Evolutionary conservation across 164 flowering plant species (phyloP), one percentile per base, ranked within the genome.

Genomic region (Vitis riparia): DNA sequence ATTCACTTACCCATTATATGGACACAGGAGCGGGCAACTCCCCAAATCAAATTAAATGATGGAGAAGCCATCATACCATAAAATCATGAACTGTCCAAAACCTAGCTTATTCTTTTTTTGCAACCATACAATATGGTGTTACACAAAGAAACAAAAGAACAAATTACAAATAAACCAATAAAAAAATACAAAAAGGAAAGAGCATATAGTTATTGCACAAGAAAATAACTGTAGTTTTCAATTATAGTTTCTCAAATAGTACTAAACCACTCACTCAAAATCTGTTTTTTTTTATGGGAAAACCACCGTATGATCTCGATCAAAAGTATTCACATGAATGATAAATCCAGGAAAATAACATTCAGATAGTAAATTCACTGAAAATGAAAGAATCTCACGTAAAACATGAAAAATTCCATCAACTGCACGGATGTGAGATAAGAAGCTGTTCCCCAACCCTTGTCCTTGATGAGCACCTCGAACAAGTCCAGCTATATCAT

Each of bases 381-480:
- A 56, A 65, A 55, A 23, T 47, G 16, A 51, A 37, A 50, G 55
- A 16, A 71, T 63, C 98, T 86, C 87, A 96, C 99, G 88, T 76
- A 91, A 71, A 69, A 96, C 99, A 82, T 96, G 99, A 73, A 96
- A 96, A 71, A 96, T 96, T 64, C 99, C 99, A 88, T 96, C 99
- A 66, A 93, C 98, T 10, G 99, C 99, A 69, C 99, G 98, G 19
- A 96, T 96, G 75, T 96, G 98, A 64, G 99, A 93, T 55, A 96
- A 79, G 85, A 96, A 96, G 72, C 72, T 91, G 85, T 93, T 96
- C 66, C 99, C 99, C 81, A 96, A 77, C 55, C 99, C 99, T 73
- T 90, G 89, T 55, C 99, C 99, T 85, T 91, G 63, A 77, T 96
- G 98, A 68, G 99, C 99, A 63, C 99, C 99, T 55, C 88, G 85